phyloP scores from a whole-genome alignment of 768 basidiomycete genomes.

The Auricularia auricula-judae region DNA sequence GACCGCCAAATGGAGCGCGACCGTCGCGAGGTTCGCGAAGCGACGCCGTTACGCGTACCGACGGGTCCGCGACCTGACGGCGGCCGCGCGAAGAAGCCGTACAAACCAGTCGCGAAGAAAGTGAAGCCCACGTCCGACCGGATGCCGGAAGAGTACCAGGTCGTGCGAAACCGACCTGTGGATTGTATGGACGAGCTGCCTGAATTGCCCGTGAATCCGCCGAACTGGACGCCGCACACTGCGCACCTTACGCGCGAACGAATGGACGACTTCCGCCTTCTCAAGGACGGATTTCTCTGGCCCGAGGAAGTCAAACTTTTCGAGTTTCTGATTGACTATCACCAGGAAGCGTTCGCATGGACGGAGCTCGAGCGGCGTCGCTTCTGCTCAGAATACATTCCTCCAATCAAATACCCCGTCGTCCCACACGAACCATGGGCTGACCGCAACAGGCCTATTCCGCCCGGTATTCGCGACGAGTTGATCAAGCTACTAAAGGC shows the following conservation, averaged over 20 bases:
- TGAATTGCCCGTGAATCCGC: constrained; percentile 17
- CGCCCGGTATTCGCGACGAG: constrained; percentile 18
- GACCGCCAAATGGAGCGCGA: neutral
- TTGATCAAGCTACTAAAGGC: constrained; percentile 21
- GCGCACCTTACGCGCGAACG: constrained; percentile 14
- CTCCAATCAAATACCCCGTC: constrained; percentile 23
- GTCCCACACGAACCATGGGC: constrained; percentile 28
- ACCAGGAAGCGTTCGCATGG: constrained; percentile 10
- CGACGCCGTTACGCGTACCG: neutral
- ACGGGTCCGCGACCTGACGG: neutral
- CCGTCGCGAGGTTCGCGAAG: neutral
- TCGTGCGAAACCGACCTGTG: constrained; percentile 16
- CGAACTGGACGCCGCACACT: constrained; percentile 18
- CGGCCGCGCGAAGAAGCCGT: constrained; percentile 6
- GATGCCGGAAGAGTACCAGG: constrained; percentile 16
- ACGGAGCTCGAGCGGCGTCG: constrained; percentile 8
- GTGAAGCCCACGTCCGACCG: constrained; percentile 15
- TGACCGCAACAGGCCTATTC: constrained; percentile 21
- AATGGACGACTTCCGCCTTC: constrained; percentile 15
- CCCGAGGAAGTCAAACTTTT: constrained; percentile 20
- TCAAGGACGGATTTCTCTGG: constrained; percentile 16
- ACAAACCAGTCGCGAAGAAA: constrained; percentile 21
- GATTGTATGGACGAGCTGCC: constrained; percentile 18
- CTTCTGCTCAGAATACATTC: constrained; percentile 17
- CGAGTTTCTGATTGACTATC: constrained; percentile 7